phyloP scores from a whole-genome alignment of 2,329 filamentous ascomycete species.

The Paramyrothecium sp. region DNA sequence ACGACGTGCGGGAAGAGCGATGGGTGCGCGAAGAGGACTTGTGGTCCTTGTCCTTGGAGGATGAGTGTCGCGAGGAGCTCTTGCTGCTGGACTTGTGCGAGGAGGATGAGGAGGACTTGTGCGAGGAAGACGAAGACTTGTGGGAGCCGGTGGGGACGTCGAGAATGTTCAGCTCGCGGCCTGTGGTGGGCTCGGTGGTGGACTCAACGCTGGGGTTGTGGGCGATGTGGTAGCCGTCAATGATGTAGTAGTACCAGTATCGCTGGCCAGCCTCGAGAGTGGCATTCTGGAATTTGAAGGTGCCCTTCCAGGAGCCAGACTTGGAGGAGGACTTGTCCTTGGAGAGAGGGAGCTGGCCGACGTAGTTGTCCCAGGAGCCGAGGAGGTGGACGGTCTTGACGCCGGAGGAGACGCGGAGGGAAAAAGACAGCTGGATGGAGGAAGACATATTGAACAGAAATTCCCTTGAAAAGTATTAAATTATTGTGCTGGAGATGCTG shows the following conservation, averaged over 20 bases:
- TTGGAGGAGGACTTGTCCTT: slow-evolving; percentile 82
- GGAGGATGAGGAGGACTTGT: slow-evolving; percentile 36
- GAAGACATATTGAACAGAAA: slow-evolving; percentile 66
- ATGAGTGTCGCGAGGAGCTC: slow-evolving; percentile 41
- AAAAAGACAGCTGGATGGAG: slow-evolving; percentile 90
- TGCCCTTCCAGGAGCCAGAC: slow-evolving; percentile 90
- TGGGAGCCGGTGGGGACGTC: slow-evolving; percentile 67
- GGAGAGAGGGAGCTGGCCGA: slow-evolving; percentile 88
- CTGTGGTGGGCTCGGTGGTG: slow-evolving; percentile 92
- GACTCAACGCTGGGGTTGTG: slow-evolving; percentile 91
- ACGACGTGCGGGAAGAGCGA: slow-evolving; percentile 44
- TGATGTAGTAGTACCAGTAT: slow-evolving; percentile 99
- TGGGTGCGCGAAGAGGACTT: slow-evolving; percentile 36
- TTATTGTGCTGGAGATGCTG: slow-evolving; percentile 30
- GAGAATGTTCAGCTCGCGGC: slow-evolving; percentile 95
- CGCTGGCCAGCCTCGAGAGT: slow-evolving; percentile 85
- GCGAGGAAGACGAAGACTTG: slow-evolving; percentile 39
- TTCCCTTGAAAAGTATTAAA: slow-evolving; percentile 16
- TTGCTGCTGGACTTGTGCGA: slow-evolving; percentile 31
- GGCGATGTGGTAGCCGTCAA: slow-evolving; percentile 96
- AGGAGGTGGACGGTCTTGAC: slow-evolving; percentile 97
- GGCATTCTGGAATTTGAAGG: slow-evolving; percentile 88
- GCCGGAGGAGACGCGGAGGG: slow-evolving; percentile 90
- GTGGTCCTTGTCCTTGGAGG: slow-evolving; percentile 42
- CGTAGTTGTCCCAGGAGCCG: slow-evolving; percentile 98